A percentile compares a stretch with the other conserved stretches of the same genome.
phyloP scores from a whole-genome alignment of 768 basidiomycete species.

The Lactifluus hygrophoroides region DNA sequence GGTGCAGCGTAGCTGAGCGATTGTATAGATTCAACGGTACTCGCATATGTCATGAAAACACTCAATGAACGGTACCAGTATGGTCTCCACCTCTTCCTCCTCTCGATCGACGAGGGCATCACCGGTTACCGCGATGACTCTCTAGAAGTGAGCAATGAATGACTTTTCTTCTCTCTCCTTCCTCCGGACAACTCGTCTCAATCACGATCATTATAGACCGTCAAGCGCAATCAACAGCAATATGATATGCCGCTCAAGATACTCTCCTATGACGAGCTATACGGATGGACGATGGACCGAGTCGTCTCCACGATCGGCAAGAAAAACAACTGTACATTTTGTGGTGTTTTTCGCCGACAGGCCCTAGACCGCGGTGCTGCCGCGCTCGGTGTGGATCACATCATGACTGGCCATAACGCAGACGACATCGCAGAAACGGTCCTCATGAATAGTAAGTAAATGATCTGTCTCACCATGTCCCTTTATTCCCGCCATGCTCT shows the following conservation, averaged over 20 bases:
- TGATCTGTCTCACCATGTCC: neutral
- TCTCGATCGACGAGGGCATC: too few species aligned
- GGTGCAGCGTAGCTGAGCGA: too few species aligned
- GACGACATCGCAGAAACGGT: slow-evolving; percentile 99
- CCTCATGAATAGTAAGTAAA: slow-evolving; percentile 86
- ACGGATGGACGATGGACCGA: slow-evolving; percentile 99
- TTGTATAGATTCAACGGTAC: too few species aligned
- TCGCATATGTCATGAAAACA: too few species aligned
- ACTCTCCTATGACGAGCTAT: slow-evolving; percentile 89
- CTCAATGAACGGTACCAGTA: too few species aligned
- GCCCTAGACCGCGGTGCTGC: slow-evolving; percentile 93
- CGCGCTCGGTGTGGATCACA: slow-evolving; percentile 85
- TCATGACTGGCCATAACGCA: slow-evolving; percentile 98
- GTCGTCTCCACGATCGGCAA: slow-evolving; percentile 88
- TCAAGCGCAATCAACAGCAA: slow-evolving; percentile 94
- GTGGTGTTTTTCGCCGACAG: slow-evolving; percentile 94
- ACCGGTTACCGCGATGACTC: too few species aligned
- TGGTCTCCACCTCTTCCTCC: too few species aligned
- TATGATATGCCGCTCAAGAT: too few species aligned
- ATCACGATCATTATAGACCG: slow-evolving; percentile 59
- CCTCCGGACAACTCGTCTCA: neutral
- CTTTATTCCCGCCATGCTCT: neutral
- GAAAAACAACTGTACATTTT: slow-evolving; percentile 99
- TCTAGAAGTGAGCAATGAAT: too few species aligned
- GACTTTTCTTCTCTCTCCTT: too few species aligned